phyloP scores from a whole-genome alignment of 1,284 basidiomycete species.

The Melampsora occidentalis region DNA sequence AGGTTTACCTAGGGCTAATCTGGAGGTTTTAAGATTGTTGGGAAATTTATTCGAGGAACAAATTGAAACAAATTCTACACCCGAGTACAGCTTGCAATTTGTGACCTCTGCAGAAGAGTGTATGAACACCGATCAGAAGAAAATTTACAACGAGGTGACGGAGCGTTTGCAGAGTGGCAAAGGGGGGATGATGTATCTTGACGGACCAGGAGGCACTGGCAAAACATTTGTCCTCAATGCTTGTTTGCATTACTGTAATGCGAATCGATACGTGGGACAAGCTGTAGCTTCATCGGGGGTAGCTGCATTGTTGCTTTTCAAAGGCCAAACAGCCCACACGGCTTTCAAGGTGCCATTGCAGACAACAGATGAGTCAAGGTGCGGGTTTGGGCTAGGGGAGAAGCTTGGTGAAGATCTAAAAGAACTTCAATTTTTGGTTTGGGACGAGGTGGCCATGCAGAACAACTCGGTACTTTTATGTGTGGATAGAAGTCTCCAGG shows the following conservation, averaged over 20 bases:
- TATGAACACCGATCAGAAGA: too few relatives aligned
- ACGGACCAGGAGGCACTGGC: conserved; percentile 8
- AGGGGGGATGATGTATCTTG: background rate
- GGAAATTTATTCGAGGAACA: too few relatives aligned
- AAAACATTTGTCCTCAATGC: conserved; percentile 10
- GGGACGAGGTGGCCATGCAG: conserved; percentile 11
- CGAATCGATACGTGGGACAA: background rate
- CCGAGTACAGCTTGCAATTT: too few relatives aligned
- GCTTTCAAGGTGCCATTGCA: conserved; percentile 3
- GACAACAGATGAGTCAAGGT: background rate
- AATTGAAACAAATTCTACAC: too few relatives aligned
- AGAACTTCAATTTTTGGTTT: conserved; percentile 3
- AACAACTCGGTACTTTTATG: background rate
- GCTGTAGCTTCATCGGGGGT: conserved; percentile 9
- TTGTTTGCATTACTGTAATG: background rate
- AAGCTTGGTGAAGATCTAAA: background rate
- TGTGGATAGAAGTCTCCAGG: background rate
- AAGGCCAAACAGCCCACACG: background rate
- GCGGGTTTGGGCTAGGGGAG: background rate
- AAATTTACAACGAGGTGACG: too few relatives aligned
- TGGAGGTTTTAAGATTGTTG: too few relatives aligned
- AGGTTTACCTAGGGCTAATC: too few relatives aligned
- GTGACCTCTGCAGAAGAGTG: too few relatives aligned
- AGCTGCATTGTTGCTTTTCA: background rate
- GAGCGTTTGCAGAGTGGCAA: too few relatives aligned